phyloP scores from a whole-genome alignment of 2,329 filamentous ascomycete species.

The Phaeosphaeriaceae sp. region DNA sequence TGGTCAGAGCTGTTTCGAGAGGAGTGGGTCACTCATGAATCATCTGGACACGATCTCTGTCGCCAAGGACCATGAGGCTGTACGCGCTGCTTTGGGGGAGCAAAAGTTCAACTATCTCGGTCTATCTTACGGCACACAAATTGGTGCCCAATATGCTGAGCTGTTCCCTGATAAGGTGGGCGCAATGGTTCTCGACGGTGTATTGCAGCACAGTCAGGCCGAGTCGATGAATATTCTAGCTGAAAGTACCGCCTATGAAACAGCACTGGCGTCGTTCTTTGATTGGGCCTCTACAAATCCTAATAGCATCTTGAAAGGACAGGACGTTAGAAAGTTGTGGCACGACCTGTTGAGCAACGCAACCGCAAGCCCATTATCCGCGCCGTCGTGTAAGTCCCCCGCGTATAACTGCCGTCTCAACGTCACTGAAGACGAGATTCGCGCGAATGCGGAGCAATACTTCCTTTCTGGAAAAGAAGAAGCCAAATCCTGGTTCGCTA shows the following conservation, averaged over 20 bases:
- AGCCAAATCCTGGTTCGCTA: conserved; percentile 20
- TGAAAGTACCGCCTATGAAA: conserved; percentile 48
- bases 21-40: conserved; percentile 51
- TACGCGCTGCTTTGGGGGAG: conserved; percentile 42
- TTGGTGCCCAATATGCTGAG: conserved; percentile 54
- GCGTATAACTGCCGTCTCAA: conserved; percentile 17
- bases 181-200: conserved; percentile 54
- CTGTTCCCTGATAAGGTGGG: conserved; percentile 54
- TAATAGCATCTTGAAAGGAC: conserved; percentile 40
- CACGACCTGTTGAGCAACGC: conserved; percentile 35
- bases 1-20: conserved; percentile 49
- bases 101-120: conserved; percentile 52
- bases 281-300: conserved; percentile 42
- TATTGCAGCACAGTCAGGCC: conserved; percentile 51
- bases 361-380: conserved; percentile 43
- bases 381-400: conserved; percentile 38
- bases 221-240: conserved; percentile 45
- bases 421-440: conserved; percentile 42
- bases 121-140: conserved; percentile 55
- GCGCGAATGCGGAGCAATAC: conserved; percentile 22
- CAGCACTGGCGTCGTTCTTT: conserved; percentile 49
- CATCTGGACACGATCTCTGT: conserved; percentile 52
- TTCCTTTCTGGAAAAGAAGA: background rate
- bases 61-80: conserved; percentile 45
- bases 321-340: conserved; percentile 30